Percentiles rank a stretch among this genome's conserved stretches.
These are phyloP conservation scores for Fusarium sp. DNA, from an alignment of 2,329 filamentous ascomycete genomes.

Conservation along the genomic window DNA sequence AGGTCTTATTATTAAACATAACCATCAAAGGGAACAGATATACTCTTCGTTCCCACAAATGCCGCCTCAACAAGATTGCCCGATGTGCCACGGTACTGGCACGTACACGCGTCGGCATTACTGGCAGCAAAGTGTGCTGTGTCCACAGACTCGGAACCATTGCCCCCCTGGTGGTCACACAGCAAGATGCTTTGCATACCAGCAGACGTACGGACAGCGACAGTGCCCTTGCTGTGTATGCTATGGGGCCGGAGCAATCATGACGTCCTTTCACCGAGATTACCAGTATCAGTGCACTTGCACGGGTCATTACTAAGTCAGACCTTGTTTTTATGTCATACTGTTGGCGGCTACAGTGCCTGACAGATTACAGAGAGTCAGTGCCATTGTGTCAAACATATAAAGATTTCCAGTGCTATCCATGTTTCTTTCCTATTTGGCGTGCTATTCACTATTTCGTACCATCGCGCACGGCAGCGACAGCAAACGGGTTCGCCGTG, in stretches of 20 bases:
- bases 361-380: no score
- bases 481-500: conserved; percentile 49
- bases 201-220: not conserved
- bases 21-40: not conserved
- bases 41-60: not conserved
- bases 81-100: not conserved
- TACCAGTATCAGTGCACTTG: not conserved
- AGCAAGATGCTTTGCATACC: not conserved
- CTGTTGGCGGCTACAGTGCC: not conserved
- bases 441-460: not conserved
- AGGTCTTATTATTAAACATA: not conserved
- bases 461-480: conserved; percentile 3
- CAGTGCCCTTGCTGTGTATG: not conserved
- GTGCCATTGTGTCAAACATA: not conserved
- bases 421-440: not conserved
- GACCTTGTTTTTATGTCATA: no score
- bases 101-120: not conserved
- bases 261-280: not conserved
- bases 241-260: not conserved
- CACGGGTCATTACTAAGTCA: not conserved
- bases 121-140: not conserved
- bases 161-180: not conserved
- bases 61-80: not conserved
- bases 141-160: not conserved
- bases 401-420: fast-evolving